Evolutionary conservation across 306 rosid species (phyloP).

Genomic region (Arachis hypogaea): DNA sequence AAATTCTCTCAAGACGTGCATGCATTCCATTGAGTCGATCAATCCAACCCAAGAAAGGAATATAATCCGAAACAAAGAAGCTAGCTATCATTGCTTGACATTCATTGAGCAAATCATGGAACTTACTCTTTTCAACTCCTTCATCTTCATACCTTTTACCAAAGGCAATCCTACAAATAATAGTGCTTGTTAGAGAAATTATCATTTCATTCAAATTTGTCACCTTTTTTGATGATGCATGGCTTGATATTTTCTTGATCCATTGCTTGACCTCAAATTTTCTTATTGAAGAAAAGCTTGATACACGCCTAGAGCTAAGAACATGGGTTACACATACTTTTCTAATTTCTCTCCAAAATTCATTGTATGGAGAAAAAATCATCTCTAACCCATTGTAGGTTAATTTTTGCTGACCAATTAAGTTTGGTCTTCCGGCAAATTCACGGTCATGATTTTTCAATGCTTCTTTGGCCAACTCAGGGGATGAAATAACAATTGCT

Average conservation of each 20-base stretch:
- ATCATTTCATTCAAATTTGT: background rate
- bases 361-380: background rate
- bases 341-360: conserved; percentile 7
- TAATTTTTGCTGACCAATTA: background rate
- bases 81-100: background rate
- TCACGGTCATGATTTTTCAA: background rate
- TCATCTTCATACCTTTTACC: conserved; percentile 25
- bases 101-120: conserved; percentile 21
- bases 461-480: background rate
- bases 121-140: conserved; percentile 28
- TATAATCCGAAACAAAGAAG: conserved; percentile 11
- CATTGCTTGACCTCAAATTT: conserved; percentile 6
- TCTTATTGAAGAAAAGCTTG: conserved; percentile 5
- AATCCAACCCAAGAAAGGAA: conserved; percentile 29
- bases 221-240: background rate
- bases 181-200: background rate
- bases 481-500: conserved; percentile 6
- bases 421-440: background rate
- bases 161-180: conserved; percentile 8
- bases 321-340: conserved; percentile 3
- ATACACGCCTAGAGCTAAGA: background rate
- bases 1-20: background rate
- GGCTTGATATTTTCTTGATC: background rate
- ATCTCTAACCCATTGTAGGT: conserved; percentile 6
- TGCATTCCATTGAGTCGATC: background rate